These are phyloP conservation scores for Stemphylium beticola DNA, from an alignment of 2,329 filamentous ascomycete species.

Conservation along the genomic window DNA sequence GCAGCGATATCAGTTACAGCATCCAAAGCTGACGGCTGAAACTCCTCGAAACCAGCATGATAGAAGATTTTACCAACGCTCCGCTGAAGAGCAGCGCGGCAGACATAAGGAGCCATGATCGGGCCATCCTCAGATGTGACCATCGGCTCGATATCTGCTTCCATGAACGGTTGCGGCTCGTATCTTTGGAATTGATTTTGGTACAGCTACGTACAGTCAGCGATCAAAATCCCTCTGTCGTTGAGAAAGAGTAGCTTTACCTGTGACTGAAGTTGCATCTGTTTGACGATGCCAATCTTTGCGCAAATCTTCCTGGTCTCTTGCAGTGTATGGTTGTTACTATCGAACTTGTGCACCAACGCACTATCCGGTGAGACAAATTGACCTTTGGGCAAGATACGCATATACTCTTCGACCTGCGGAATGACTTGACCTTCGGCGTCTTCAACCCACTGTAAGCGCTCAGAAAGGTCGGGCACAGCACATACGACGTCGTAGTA, in stretches of 20 bases:
- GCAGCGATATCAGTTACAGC: conserved; percentile 86
- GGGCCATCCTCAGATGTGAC: conserved; percentile 89
- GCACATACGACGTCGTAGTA: conserved; percentile 90
- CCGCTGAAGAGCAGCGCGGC: conserved; percentile 82
- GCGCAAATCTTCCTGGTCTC: conserved; percentile 94
- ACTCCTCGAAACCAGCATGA: conserved; percentile 94
- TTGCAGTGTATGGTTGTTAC: conserved; percentile 93
- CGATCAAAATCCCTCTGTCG: conserved; percentile 1
- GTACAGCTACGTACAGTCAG: conserved; percentile 70
- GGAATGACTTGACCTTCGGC: conserved; percentile 87
- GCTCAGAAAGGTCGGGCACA: conserved; percentile 81
- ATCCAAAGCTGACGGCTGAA: conserved; percentile 92
- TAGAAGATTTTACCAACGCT: conserved; percentile 96
- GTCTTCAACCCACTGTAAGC: conserved; percentile 87
- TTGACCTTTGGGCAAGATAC: conserved; percentile 73
- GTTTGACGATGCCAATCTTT: conserved; percentile 97
- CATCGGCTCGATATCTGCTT: conserved; percentile 85
- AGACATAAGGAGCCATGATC: conserved; percentile 82
- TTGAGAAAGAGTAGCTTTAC: conserved; percentile 56
- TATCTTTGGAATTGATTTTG: conserved; percentile 98
- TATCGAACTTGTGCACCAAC: conserved; percentile 80
- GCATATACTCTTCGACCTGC: conserved; percentile 82
- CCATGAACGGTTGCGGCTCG: conserved; percentile 84
- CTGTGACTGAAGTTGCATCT: conserved; percentile 98
- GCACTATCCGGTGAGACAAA: conserved; percentile 78